A percentile compares a stretch with the other conserved stretches of the same genome.
These are phyloP conservation scores for Calonectria crousiana DNA, from an alignment of 2,329 filamentous ascomycete species.

Conservation along the genomic window DNA sequence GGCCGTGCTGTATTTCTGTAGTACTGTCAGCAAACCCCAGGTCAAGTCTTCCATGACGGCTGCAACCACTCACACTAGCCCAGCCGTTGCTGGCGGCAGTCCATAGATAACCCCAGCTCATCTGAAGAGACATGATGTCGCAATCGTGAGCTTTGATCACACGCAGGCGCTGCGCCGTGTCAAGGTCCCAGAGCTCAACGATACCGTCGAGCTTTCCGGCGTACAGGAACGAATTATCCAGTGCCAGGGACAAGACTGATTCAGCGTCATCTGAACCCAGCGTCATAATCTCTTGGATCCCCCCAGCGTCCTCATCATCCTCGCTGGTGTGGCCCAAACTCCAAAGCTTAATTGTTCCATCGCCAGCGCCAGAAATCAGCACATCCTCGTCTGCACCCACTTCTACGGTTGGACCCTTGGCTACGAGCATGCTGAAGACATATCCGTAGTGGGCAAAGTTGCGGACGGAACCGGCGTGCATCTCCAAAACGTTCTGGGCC, in stretches of 20 bases:
- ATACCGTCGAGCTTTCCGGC: slow-evolving; percentile 89
- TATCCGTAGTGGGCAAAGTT: slow-evolving; percentile 97
- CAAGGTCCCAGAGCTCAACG: slow-evolving; percentile 96
- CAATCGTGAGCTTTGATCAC: slow-evolving; percentile 85
- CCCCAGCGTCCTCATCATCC: slow-evolving; percentile 63
- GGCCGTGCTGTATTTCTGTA: slow-evolving; percentile 74
- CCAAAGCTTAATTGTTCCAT: slow-evolving; percentile 97
- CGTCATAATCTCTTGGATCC: slow-evolving; percentile 77
- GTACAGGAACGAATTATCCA: slow-evolving; percentile 94
- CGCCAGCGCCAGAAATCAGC: slow-evolving; percentile 90
- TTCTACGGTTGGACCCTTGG: slow-evolving; percentile 75
- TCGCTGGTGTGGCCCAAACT: slow-evolving; percentile 62
- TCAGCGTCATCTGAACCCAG: slow-evolving; percentile 72
- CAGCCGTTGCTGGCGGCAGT: slow-evolving; percentile 91
- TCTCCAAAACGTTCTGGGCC: slow-evolving; percentile 75
- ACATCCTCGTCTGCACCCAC: slow-evolving; percentile 82
- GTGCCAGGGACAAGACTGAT: slow-evolving; percentile 80
- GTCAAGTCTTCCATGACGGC: background rate
- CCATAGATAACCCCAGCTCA: slow-evolving; percentile 87
- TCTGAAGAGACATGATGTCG: slow-evolving; percentile 88
- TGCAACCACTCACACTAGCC: slow-evolving; percentile 74
- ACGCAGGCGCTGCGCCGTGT: slow-evolving; percentile 90
- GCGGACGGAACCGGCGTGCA: slow-evolving; percentile 82
- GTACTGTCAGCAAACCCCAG: slow-evolving; percentile 12
- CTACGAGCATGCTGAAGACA: slow-evolving; percentile 94